phyloP scores from a whole-genome alignment of 2,329 filamentous ascomycete genomes.

The Emydomyces testavorans region DNA sequence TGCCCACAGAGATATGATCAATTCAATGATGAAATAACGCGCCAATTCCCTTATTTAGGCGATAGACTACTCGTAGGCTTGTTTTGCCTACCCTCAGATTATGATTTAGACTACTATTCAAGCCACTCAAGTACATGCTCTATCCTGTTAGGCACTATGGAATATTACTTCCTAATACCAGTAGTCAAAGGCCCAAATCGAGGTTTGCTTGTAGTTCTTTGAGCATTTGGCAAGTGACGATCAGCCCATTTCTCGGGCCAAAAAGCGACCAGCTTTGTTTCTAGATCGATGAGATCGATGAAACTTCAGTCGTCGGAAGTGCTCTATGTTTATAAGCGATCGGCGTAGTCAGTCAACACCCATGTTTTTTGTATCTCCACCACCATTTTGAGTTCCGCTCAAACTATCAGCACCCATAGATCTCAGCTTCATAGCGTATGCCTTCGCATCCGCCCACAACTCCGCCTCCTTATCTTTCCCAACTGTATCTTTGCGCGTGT shows the following conservation, averaged over 20 bases:
- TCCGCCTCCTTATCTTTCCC: conserved; percentile 75
- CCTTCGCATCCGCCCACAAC: conserved; percentile 54
- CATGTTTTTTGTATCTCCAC: conserved; percentile 25
- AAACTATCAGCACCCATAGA: conserved; percentile 11
- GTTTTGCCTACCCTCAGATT: not conserved
- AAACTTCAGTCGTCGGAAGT: too few species aligned
- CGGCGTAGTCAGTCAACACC: conserved; percentile 27
- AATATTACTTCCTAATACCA: too few species aligned
- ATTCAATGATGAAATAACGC: conserved; percentile 38
- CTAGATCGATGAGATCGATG: too few species aligned
- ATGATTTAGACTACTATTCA: not conserved
- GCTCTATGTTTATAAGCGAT: not conserved
- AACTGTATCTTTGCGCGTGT: conserved; percentile 70
- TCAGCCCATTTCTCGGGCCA: too few species aligned
- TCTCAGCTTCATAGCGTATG: conserved; percentile 40
- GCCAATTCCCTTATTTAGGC: not conserved
- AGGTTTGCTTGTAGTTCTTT: too few species aligned
- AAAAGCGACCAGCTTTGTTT: too few species aligned
- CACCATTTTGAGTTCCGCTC: not conserved
- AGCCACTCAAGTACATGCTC: too few species aligned
- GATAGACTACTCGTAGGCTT: not conserved
- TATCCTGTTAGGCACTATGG: too few species aligned
- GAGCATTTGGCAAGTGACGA: too few species aligned
- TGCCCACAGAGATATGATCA: conserved; percentile 80
- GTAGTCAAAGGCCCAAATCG: too few species aligned